Evolutionary conservation across 2,329 filamentous ascomycete species (phyloP).

Genomic region (Botrytis paeoniae): DNA sequence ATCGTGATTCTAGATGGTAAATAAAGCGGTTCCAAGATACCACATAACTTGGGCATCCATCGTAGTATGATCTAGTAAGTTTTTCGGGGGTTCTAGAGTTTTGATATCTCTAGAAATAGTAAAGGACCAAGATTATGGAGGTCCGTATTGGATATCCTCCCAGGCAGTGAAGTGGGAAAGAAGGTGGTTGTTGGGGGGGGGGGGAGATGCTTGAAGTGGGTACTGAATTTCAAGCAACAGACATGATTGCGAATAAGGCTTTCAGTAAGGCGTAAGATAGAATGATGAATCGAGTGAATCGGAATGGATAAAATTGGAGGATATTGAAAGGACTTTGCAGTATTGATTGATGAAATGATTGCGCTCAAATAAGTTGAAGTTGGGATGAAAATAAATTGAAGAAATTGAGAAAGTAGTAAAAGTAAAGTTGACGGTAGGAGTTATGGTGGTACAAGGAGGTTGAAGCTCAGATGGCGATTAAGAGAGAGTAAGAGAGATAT

Average conservation of each 20-base stretch:
- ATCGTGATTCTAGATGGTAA: slow-evolving; percentile 34
- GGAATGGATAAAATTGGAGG: no score
- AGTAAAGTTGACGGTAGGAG: neutral
- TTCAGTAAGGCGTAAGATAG: neutral
- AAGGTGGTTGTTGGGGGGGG: neutral
- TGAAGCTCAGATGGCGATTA: slow-evolving; percentile 10
- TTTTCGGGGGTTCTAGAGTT: slow-evolving; percentile 7
- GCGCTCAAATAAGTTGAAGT: no score
- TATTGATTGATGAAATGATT: neutral
- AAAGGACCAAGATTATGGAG: neutral
- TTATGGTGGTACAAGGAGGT: slow-evolving; percentile 9
- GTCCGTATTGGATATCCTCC: slow-evolving; percentile 2
- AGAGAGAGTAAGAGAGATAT: neutral
- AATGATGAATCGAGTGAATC: neutral
- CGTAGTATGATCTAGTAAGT: slow-evolving; percentile 26
- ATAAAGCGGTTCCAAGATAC: slow-evolving; percentile 33
- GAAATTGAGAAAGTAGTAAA: neutral
- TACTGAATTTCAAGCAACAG: slow-evolving; percentile 9
- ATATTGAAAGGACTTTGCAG: neutral
- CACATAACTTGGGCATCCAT: slow-evolving; percentile 39
- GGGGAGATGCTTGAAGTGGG: slow-evolving; percentile 4
- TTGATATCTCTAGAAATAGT: neutral
- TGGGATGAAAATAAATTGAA: neutral
- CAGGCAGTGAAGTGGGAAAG: neutral
- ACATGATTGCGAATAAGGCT: slow-evolving; percentile 14